Conservation (phyloP, 495 filamentous ascomycete genomes). For the Lasiosphaeria miniovina region DNA sequence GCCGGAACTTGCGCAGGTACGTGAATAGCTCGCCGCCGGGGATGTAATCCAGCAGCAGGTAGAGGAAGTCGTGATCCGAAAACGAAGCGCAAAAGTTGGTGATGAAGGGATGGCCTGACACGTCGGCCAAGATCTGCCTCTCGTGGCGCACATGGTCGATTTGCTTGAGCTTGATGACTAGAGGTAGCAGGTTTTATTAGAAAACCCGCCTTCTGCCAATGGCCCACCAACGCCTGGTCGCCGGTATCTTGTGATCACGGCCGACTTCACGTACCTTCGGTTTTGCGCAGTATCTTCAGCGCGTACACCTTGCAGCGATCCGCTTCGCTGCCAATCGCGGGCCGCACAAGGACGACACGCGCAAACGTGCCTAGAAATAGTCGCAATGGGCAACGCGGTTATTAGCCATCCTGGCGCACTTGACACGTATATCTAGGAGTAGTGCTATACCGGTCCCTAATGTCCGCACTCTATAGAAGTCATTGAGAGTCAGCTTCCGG, state of each 20-base stretch:
- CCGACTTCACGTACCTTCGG: conserved; percentile 49
- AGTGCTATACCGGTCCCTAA: conserved; percentile 72
- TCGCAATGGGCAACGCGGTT: not conserved
- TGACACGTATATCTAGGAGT: not conserved
- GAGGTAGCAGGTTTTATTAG: conserved; percentile 2
- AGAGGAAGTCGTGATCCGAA: conserved; percentile 82
- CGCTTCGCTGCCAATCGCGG: conserved; percentile 50
- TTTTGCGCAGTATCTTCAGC: conserved; percentile 89
- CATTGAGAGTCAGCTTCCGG: conserved; percentile 48
- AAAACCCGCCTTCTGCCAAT: too few species aligned
- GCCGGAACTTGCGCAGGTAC: conserved; percentile 79
- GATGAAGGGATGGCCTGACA: conserved; percentile 92
- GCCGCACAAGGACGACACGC: conserved; percentile 82
- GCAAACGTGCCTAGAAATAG: conserved; percentile 79
- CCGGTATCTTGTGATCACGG: not conserved
- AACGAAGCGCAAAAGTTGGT: conserved; percentile 88
- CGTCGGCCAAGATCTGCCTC: conserved; percentile 78
- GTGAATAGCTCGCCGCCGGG: conserved; percentile 95
- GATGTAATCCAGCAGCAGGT: conserved; percentile 89
- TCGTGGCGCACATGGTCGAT: conserved; percentile 97
- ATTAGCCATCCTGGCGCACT: not conserved
- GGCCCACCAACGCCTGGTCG: too few species aligned
- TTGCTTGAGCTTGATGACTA: conserved; percentile 94
- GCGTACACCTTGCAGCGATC: conserved; percentile 76
- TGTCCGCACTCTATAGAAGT: conserved; percentile 85